Evolutionary conservation across 140 eudicot species (phyloP).

Genomic region (Flaveria floridana): DNA sequence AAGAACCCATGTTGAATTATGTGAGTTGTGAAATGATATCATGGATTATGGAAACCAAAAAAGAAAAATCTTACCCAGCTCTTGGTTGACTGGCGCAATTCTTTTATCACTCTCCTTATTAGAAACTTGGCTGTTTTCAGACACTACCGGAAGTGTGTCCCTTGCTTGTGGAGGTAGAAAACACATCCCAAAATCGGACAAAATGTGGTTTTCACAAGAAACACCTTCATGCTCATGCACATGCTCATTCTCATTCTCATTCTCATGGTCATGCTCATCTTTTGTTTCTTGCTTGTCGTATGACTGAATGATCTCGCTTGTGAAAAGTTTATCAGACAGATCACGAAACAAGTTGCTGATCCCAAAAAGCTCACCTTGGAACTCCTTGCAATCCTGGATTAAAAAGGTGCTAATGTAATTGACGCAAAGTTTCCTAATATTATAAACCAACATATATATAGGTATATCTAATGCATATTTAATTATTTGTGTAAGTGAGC

Average conservation of each 20-base stretch:
- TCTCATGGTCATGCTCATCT: not conserved
- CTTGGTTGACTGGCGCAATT: constrained; percentile 38
- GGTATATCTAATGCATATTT: not conserved
- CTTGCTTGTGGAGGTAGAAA: constrained; percentile 47
- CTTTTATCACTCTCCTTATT: constrained; percentile 28
- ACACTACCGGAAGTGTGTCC: constrained; percentile 29
- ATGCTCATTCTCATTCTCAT: not conserved
- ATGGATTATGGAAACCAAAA: constrained; percentile 6
- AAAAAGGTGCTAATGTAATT: not conserved
- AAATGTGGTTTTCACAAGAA: constrained; percentile 37
- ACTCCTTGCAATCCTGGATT: constrained; percentile 80
- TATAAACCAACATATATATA: not conserved
- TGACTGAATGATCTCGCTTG: constrained; percentile 75
- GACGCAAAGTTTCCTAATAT: constrained; percentile 2
- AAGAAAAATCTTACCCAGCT: constrained; percentile 53
- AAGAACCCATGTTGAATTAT: not conserved
- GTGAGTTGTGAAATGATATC: not conserved
- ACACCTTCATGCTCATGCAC: not conserved
- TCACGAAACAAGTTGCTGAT: constrained; percentile 84
- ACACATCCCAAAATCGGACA: constrained; percentile 43
- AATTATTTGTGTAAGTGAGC: not conserved
- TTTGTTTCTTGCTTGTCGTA: constrained; percentile 55
- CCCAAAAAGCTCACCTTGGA: constrained; percentile 94
- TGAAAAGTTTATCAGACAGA: constrained; percentile 81
- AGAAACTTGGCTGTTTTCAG: constrained; percentile 27